Evolutionary conservation across 2,329 filamentous ascomycete genomes (phyloP).

Genomic region (Fusarium globosum): DNA sequence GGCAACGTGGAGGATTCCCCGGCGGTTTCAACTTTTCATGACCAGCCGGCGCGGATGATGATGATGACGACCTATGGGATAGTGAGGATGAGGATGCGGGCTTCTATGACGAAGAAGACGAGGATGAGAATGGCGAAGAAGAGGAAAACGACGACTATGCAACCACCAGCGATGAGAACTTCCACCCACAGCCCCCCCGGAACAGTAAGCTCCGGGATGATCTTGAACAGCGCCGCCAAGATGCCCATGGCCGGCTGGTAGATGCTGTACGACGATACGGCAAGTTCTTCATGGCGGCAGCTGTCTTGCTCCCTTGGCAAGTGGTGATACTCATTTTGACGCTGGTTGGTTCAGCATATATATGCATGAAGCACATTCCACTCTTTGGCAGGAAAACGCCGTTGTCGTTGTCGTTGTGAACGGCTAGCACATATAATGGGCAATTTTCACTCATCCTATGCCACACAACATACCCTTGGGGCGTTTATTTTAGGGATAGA

Average conservation of each 20-base stretch:
- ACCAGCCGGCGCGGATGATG: conserved; percentile 57
- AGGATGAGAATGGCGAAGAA: conserved; percentile 39
- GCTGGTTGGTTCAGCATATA: conserved; percentile 53
- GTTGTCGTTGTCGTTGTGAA: conserved; percentile 45
- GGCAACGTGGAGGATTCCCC: conserved; percentile 52
- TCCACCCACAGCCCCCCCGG: conserved; percentile 20
- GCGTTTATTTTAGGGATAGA: conserved; percentile 46
- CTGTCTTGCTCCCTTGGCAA: conserved; percentile 60
- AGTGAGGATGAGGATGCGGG: conserved; percentile 47
- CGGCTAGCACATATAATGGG: conserved; percentile 14
- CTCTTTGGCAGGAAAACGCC: conserved; percentile 36
- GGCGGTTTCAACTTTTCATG: conserved; percentile 59
- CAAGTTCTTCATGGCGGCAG: conserved; percentile 55
- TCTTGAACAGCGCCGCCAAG: conserved; percentile 48
- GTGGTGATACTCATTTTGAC: conserved; percentile 53
- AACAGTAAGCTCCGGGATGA: conserved; percentile 46
- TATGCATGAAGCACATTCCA: conserved; percentile 50
- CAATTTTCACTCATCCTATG: conserved; percentile 20
- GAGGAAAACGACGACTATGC: conserved; percentile 43
- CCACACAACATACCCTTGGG: conserved; percentile 45
- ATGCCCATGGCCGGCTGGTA: conserved; percentile 53
- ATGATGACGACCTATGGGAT: conserved; percentile 48
- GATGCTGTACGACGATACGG: conserved; percentile 57
- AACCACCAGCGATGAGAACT: conserved; percentile 35
- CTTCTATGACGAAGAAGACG: conserved; percentile 41